phyloP scores from a whole-genome alignment of 2,329 filamentous ascomycete species.

The Xylaria sp. region DNA sequence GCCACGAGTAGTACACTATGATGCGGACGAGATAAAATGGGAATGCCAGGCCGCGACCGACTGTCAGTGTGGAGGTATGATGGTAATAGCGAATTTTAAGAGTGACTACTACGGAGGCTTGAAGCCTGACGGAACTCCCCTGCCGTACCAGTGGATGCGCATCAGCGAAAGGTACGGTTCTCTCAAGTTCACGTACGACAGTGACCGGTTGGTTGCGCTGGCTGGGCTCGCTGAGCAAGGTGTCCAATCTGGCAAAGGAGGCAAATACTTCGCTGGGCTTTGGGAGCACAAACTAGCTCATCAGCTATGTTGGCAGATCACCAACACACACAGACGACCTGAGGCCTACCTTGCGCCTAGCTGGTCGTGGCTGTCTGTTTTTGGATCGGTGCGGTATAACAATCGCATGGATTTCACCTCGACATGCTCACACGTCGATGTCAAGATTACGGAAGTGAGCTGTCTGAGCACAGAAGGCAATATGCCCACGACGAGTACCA shows the following conservation, averaged over 20 bases:
- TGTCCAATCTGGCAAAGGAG: slow-evolving; percentile 17
- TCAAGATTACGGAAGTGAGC: slow-evolving; percentile 25
- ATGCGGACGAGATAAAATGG: slow-evolving; percentile 30
- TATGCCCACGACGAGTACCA: slow-evolving; percentile 5
- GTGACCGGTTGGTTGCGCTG: slow-evolving; percentile 29
- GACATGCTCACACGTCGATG: slow-evolving; percentile 15
- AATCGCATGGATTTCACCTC: slow-evolving; percentile 32
- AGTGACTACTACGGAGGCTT: slow-evolving; percentile 10
- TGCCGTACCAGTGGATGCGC: slow-evolving; percentile 35
- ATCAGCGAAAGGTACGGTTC: slow-evolving; percentile 31
- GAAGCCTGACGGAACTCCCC: background rate
- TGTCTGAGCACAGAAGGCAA: slow-evolving; percentile 2
- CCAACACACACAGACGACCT: slow-evolving; percentile 12
- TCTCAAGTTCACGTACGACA: slow-evolving; percentile 22
- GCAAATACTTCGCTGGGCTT: slow-evolving; percentile 30
- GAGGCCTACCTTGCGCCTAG: slow-evolving; percentile 24
- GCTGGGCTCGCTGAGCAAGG: slow-evolving; percentile 33
- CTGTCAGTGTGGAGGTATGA: slow-evolving; percentile 34
- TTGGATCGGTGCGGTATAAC: slow-evolving; percentile 8
- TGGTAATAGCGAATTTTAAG: slow-evolving; percentile 27
- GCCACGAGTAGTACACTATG: slow-evolving; percentile 30
- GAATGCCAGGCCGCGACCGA: slow-evolving; percentile 25
- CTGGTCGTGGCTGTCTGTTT: slow-evolving; percentile 37
- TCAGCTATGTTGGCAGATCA: slow-evolving; percentile 30
- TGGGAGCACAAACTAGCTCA: slow-evolving; percentile 31